phyloP scores from a whole-genome alignment of 208 protist species.

The Herpetomonas tarakana region DNA sequence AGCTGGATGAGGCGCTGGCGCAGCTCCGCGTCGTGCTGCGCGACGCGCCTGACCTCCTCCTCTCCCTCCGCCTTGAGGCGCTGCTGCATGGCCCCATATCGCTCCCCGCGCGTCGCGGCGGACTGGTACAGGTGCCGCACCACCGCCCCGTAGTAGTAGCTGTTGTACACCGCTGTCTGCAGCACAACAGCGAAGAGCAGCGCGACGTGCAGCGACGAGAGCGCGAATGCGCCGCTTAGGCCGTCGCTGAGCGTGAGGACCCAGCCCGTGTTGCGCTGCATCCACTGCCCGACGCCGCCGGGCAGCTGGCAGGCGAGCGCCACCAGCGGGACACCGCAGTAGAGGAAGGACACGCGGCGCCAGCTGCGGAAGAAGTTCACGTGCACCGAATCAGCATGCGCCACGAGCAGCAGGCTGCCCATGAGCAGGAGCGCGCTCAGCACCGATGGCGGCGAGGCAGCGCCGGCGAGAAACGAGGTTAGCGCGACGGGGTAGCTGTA shows the following conservation, averaged over 20 bases:
- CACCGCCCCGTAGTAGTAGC: slow-evolving; percentile 18
- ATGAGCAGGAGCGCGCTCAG: slow-evolving; percentile 13
- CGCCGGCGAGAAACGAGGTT: slow-evolving; percentile 10
- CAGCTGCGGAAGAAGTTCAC: slow-evolving; percentile 25
- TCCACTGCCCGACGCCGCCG: slow-evolving; percentile 5
- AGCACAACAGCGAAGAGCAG: slow-evolving; percentile 23
- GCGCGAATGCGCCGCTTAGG: slow-evolving; percentile 4
- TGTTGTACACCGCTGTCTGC: slow-evolving; percentile 26
- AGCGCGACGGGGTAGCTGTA: slow-evolving; percentile 15
- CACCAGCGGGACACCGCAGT: slow-evolving; percentile 11
- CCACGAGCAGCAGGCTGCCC: slow-evolving; percentile 10
- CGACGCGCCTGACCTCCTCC: slow-evolving; percentile 18
- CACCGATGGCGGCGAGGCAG: slow-evolving; percentile 9
- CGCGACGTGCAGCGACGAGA: slow-evolving; percentile 12
- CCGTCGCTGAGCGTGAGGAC: slow-evolving; percentile 8
- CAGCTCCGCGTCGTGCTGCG: slow-evolving; percentile 12
- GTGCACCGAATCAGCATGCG: slow-evolving; percentile 11
- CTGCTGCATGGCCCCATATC: slow-evolving; percentile 17
- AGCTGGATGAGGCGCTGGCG: slow-evolving; percentile 3
- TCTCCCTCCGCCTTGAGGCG: slow-evolving; percentile 10
- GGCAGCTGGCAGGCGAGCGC: slow-evolving; percentile 13
- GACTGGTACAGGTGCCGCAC: slow-evolving; percentile 23
- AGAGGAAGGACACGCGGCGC: slow-evolving; percentile 7
- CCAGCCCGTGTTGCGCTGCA: slow-evolving; percentile 8
- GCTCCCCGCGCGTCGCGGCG: slow-evolving; percentile 14